Conservation (phyloP, 2,329 filamentous ascomycete species). For the Peltaster fructicola region DNA sequence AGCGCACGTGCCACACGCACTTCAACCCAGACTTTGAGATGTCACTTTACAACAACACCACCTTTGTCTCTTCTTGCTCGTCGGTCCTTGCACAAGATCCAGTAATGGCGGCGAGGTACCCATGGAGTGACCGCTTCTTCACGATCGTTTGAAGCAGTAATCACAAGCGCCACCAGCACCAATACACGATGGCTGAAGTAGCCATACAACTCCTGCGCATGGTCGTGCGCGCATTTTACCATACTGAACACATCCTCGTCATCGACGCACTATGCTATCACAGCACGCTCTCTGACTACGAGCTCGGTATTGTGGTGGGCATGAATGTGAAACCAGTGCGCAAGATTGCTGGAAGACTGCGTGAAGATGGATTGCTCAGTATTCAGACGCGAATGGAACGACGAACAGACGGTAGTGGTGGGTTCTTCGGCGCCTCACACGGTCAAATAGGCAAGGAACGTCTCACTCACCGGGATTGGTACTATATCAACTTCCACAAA, state of each 20-base stretch:
- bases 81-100: no score
- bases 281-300: conserved; percentile 62
- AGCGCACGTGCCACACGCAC: no score
- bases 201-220: conserved; percentile 70
- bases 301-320: conserved; percentile 70
- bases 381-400: conserved; percentile 41
- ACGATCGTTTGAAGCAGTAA: no score
- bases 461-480: conserved; percentile 56
- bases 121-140: no score
- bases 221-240: conserved; percentile 71
- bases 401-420: conserved; percentile 15
- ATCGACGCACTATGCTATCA: conserved; percentile 64
- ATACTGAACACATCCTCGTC: conserved; percentile 66
- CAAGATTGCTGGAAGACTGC: conserved; percentile 69
- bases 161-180: no score
- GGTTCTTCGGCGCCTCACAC: conserved; percentile 8
- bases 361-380: conserved; percentile 69
- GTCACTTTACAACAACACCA: no score
- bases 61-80: no score
- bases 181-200: conserved; percentile 37
- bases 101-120: no score
- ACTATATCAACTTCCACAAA: conserved; percentile 88
- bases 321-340: conserved; percentile 87
- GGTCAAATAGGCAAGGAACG: conserved; percentile 16
- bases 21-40: no score